A percentile compares a stretch with the other conserved stretches of the same genome.
These are phyloP conservation scores for Artemisia argyi DNA, from an alignment of 129 eudicot genomes.

Conservation along the genomic window DNA sequence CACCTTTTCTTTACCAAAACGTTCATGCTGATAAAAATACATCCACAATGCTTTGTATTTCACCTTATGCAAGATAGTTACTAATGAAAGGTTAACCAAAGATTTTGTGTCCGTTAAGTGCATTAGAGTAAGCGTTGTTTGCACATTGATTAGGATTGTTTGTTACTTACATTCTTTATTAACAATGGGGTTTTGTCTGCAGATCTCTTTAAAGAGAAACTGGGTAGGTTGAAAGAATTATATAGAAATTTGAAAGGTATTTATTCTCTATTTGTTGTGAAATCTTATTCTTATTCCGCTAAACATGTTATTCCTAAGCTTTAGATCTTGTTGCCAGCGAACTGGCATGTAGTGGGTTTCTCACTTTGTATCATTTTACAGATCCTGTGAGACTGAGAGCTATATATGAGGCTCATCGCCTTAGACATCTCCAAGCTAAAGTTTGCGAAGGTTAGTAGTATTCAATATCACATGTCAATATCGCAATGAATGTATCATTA, in stretches of 20 bases:
- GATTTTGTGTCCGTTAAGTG: too few species aligned
- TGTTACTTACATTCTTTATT: neutral
- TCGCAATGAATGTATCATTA: neutral
- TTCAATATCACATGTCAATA: neutral
- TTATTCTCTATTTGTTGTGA: neutral
- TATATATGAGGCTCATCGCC: neutral
- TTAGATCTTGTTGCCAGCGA: neutral
- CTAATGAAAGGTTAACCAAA: too few species aligned
- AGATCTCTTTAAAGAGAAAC: neutral
- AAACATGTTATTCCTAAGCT: neutral
- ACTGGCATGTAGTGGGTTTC: neutral
- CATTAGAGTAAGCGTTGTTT: neutral
- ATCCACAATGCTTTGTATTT: too few species aligned
- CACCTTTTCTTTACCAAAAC: too few species aligned
- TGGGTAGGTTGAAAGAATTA: neutral
- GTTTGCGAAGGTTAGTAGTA: neutral
- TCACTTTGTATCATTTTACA: conserved; percentile 1
- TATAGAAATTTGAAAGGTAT: neutral
- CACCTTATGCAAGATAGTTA: too few species aligned
- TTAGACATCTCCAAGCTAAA: neutral
- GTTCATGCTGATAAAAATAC: too few species aligned
- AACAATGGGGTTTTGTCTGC: neutral
- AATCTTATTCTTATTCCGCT: neutral
- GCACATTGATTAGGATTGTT: neutral
- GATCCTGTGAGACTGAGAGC: neutral